These are phyloP conservation scores for Heterobasidion annosum DNA, from an alignment of 1,284 basidiomycete species.

Conservation along the genomic window DNA sequence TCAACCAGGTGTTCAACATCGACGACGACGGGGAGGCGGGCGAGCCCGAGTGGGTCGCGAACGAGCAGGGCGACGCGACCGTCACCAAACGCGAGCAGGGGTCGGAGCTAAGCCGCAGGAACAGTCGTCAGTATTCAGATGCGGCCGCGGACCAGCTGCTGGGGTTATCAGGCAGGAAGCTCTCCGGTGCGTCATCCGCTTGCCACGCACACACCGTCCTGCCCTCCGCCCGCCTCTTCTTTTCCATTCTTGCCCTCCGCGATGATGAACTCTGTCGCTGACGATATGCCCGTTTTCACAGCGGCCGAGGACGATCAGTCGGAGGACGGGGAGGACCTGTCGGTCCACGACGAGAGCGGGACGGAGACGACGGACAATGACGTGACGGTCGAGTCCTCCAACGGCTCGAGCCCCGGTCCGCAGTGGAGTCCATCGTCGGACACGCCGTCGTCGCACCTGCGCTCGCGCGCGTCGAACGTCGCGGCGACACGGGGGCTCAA, in stretches of 20 bases:
- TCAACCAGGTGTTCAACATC: slow-evolving; percentile 83
- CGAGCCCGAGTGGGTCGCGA: slow-evolving; percentile 7
- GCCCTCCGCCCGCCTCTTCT: neutral
- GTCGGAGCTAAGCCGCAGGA: slow-evolving; percentile 40
- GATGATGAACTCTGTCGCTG: neutral
- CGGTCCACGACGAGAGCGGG: slow-evolving; percentile 60
- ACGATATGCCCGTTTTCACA: slow-evolving; percentile 14
- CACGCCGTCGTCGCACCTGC: slow-evolving; percentile 9
- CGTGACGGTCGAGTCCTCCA: slow-evolving; percentile 27
- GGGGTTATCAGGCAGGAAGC: slow-evolving; percentile 57
- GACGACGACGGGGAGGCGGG: slow-evolving; percentile 34
- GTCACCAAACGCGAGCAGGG: slow-evolving; percentile 19
- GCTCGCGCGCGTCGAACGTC: slow-evolving; percentile 45
- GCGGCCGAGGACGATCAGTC: slow-evolving; percentile 54
- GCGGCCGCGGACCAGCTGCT: slow-evolving; percentile 71
- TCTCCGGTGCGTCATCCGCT: slow-evolving; percentile 39
- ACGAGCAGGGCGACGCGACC: slow-evolving; percentile 23
- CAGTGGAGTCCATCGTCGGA: slow-evolving; percentile 1
- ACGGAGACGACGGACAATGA: slow-evolving; percentile 55
- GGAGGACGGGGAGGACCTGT: slow-evolving; percentile 58
- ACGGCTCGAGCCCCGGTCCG: slow-evolving; percentile 2
- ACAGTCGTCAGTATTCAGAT: slow-evolving; percentile 73
- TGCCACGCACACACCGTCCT: neutral
- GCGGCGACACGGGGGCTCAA: slow-evolving; percentile 68
- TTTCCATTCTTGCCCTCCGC: neutral